Base-by-base conservation (phyloP, 2,329 filamentous ascomycete species). In the Nemania serpens region DNA sequence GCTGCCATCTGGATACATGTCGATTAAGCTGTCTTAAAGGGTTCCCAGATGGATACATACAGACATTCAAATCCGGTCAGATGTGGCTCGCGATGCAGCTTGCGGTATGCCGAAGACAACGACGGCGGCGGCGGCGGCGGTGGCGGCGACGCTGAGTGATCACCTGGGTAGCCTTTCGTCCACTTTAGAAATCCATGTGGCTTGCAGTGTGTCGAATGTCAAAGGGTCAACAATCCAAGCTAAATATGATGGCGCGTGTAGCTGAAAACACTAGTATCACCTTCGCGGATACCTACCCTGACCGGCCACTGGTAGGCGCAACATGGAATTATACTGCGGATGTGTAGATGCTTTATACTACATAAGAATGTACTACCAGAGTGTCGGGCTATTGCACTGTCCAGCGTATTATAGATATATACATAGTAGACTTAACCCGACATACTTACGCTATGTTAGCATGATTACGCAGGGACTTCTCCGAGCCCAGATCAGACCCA, bases 181-280 rank as follows among this genome's bases (percentile, higher is more conserved):
- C 55, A n/a, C n/a, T 22, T 22, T 18, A 22, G 34, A 37, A 47
- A 42, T 43, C 48, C 47, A 39, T 46, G 50, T 59, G 50, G 55
- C 46, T 55, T 59, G 55, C 37, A 51, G 49, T 45, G 49, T 18
- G 45, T 36, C 45, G 50, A 42, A 55, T 52, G 48, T 47, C 34
- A 42, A 53, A 49, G 50, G 43, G 43, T 48, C 57, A 29, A 49
- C 45, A 18, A 42, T 49, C 25, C 13, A 50, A 17, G 39, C 18
- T 46, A 46, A 29, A 15, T 39, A 43, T n/a, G 55, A 62, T 55
- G 55, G 47, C 47, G 46, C 22, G 25, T 20, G 50, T 36, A 57
- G 55, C 59, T 62, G 59, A 62, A 55, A 50, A 59, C 29, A 37
- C 43, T 55, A 33, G 20, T 46, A 45, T 58, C 34, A 22, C 18